Base-by-base conservation (phyloP, 1,284 basidiomycete species). In the Cystobasidium sp. region DNA sequence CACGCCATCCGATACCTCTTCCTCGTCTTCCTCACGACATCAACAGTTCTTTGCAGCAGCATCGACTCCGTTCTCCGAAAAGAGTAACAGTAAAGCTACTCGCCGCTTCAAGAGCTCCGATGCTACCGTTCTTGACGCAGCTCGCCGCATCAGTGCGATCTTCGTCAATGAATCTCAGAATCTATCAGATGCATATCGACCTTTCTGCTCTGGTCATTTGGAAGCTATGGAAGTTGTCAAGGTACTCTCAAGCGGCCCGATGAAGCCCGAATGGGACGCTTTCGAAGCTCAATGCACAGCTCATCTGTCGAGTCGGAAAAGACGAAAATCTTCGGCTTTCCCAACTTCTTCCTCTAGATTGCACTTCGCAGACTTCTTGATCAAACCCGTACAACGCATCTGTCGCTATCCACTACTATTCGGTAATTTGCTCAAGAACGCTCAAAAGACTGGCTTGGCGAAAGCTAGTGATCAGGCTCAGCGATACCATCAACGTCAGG, bases 161-260 rank as follows among this genome's bases (percentile, higher is more conserved):
- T 73, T 56, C 53, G 22, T 39, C 9, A 24, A 67, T 46, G 56
- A 74, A 77, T 73, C 75, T 75, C 10, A 76, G 64, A n/a, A 88
- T 16, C 84, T 86, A 53, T 94, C 95, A 79, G 85, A 87, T 70
- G 85, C 88, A 1, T 97, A 97, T 83, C 87, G 92, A 81, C 83
- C 86, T 12, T 96, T 93, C 79, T 96, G 94, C 80, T 88, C 91
- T 0, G 89, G 89, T 0, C 93, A 96, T 79, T 87, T 88, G 63
- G 90, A 91, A 77, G 93, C 92, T 0, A 84, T 89, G 63, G 88
- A 91, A 73, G 80, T 93, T 16, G 84, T 94, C 16, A 64, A 65
- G 41, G 16, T 18, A 1, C 62, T 73, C 41, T 53, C 1, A 87
- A 90, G 72, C 86, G 86, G 56, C 85, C 89, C 9, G 64, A 73